Percentiles rank a stretch among this genome's conserved stretches.
Conservation (phyloP, 2,329 filamentous ascomycete genomes). For the Epichloe brachyelytri region DNA sequence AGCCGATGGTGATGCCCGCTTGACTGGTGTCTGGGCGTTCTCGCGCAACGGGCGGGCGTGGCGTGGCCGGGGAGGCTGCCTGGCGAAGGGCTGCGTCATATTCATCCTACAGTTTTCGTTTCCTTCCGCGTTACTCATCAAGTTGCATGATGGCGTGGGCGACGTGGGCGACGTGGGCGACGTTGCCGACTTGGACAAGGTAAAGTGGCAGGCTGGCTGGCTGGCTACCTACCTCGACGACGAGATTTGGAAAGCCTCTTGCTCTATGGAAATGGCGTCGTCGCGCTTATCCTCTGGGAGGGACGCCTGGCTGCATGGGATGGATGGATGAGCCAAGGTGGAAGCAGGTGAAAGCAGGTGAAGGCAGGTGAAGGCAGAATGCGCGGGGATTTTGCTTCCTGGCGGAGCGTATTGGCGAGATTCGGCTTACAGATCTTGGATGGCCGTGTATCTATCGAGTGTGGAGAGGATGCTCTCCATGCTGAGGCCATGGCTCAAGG, state of each 20-base stretch:
- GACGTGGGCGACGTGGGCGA: not conserved
- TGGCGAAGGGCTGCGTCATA: slow-evolving; percentile 30
- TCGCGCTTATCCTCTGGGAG: slow-evolving; percentile 17
- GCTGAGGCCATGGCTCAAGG: slow-evolving; percentile 4
- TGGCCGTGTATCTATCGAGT: slow-evolving; percentile 47
- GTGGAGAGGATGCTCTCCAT: slow-evolving; percentile 41
- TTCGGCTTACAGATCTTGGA: slow-evolving; percentile 35
- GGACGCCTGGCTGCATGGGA: slow-evolving; percentile 16
- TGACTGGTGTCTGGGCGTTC: not conserved
- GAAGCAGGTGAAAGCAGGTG: too few relatives aligned
- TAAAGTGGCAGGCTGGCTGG: not conserved
- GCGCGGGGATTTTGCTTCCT: not conserved
- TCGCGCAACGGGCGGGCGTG: too few relatives aligned
- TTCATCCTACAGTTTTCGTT: slow-evolving; percentile 36
- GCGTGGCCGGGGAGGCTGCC: not conserved
- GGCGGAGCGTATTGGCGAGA: not conserved
- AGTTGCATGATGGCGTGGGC: too few relatives aligned
- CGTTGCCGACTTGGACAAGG: not conserved
- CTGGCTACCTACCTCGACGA: slow-evolving; percentile 34
- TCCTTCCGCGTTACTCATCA: not conserved
- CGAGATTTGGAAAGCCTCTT: slow-evolving; percentile 45
- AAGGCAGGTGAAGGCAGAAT: too few relatives aligned
- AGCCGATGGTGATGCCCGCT: slow-evolving; percentile 35
- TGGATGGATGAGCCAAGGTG: not conserved
- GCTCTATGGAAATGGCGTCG: slow-evolving; percentile 53